These are phyloP conservation scores for Metschnikowia cerradonensis DNA, from an alignment of 805 yeast genomes.

Conservation along the genomic window DNA sequence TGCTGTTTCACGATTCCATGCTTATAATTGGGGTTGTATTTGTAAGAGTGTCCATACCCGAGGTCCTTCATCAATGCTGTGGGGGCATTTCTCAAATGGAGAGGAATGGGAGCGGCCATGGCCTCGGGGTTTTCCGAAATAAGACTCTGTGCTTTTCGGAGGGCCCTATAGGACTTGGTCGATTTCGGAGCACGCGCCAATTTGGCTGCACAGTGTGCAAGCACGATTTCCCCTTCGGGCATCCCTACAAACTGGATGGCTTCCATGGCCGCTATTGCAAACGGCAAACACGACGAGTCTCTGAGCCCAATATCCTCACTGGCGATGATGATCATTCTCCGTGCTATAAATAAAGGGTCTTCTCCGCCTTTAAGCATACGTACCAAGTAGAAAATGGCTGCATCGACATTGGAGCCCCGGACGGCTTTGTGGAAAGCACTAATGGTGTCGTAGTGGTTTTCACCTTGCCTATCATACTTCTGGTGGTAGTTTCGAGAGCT, in stretches of 20 bases:
- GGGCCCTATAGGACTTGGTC: constrained; percentile 79
- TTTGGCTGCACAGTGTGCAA: constrained; percentile 93
- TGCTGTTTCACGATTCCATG: constrained; percentile 72
- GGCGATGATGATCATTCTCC: constrained; percentile 92
- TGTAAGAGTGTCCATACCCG: constrained; percentile 81
- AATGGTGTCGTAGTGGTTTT: constrained; percentile 89
- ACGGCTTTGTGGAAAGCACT: constrained; percentile 93
- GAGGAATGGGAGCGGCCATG: constrained; percentile 63
- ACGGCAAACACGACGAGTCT: constrained; percentile 80
- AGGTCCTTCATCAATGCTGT: constrained; percentile 83
- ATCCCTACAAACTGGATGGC: constrained; percentile 87
- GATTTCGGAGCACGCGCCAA: constrained; percentile 83
- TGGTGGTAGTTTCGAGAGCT: constrained; percentile 45
- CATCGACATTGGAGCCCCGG: constrained; percentile 87
- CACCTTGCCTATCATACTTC: constrained; percentile 83
- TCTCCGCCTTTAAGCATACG: constrained; percentile 93
- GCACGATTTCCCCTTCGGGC: constrained; percentile 87
- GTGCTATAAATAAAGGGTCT: constrained; percentile 81
- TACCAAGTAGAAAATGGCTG: constrained; percentile 80
- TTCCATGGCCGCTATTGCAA: constrained; percentile 80
- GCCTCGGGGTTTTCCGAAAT: constrained; percentile 55
- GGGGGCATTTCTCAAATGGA: constrained; percentile 93
- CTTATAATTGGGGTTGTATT: constrained; percentile 78
- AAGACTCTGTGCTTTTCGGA: constrained; percentile 59
- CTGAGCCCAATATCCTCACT: constrained; percentile 89